Evolutionary conservation across 1,284 basidiomycete genomes (phyloP), one percentile per base, ranked within the genome.

Genomic region (Ceratobasidium sp.): DNA sequence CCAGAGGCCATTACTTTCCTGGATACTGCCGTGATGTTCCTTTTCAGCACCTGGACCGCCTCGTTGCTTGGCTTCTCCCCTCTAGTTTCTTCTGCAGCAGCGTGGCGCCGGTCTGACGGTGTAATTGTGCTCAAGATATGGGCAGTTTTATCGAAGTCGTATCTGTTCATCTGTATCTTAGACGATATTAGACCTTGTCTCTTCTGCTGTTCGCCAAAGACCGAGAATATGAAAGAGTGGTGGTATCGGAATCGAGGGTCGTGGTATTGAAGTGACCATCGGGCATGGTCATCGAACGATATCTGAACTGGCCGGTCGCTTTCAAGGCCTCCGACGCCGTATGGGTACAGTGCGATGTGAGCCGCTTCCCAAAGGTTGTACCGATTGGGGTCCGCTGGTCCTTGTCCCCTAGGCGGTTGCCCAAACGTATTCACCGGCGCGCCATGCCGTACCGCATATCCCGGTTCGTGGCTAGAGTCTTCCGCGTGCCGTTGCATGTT

Each of bases 341-440:
- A 88, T 2, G 87, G 87, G 77, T 86, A 88, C 0, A 87, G 80
- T 0, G 65, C 33, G 0, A 84, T 86, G 78, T 84, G 87, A 0
- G 83, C 82, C 9, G 82, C 82, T n/a, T 84, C 79, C 2, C 85
- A 80, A 57, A 82, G 81, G 56, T 59, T 79, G 9, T 15, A 23
- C 0, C 62, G 28, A 38, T 28, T 23, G 6, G n/a, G 20, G 9
- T 68, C 61, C 7, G 46, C 33, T 13, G 52, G 17, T 0, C 12
- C 28, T 59, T 48, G 26, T 6, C 77, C 66, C 10, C 20, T 20
- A 12, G 23, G 12, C 0, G 65, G 74, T 1, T 23, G 40, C 9
- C 65, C 78, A 54, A 71, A 78, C n/a, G 59, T 70, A 42, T 67
- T 73, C 1, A 79, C 61, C 1, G 69, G 52, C 20, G 40, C 42